Percentiles rank a stretch among this genome's conserved stretches.
These are phyloP conservation scores for Rhizophagus sp. DNA, from an alignment of 192 early-diverging fungal genomes.

Conservation along the genomic window DNA sequence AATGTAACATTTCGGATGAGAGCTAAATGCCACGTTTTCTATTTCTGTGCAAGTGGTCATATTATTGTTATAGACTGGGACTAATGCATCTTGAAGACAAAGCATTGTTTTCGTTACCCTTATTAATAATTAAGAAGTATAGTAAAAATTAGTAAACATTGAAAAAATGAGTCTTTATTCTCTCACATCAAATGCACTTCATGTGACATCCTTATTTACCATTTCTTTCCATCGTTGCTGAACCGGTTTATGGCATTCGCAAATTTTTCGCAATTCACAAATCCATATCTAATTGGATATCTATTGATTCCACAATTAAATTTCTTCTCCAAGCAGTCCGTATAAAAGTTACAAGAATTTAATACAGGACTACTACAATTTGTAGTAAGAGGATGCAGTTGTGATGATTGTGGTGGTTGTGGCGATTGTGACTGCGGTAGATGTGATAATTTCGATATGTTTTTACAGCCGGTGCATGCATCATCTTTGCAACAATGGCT, in stretches of 20 bases:
- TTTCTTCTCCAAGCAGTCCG: conserved; percentile 6
- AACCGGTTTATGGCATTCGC: not conserved
- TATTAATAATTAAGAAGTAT: not conserved
- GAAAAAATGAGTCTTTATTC: not conserved
- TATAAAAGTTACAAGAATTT: conserved; percentile 21
- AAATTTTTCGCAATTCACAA: conserved; percentile 2
- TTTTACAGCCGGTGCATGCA: no score
- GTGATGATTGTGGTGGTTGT: no score
- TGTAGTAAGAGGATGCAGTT: not conserved
- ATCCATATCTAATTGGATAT: not conserved
- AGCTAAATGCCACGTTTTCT: not conserved
- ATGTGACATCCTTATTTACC: not conserved
- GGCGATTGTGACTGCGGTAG: no score
- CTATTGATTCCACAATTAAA: conserved; percentile 8
- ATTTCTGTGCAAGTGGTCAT: not conserved
- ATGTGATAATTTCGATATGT: no score
- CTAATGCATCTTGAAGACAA: conserved; percentile 13
- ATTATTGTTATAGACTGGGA: not conserved
- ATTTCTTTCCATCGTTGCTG: conserved; percentile 7
- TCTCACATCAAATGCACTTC: no score
- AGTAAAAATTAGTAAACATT: not conserved
- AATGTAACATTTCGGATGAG: conserved; percentile 14
- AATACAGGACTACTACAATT: not conserved
- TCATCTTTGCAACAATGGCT: no score
- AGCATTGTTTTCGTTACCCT: not conserved